Conservation (phyloP, 805 yeast genomes). For the Nakazawaea anatomiae region DNA sequence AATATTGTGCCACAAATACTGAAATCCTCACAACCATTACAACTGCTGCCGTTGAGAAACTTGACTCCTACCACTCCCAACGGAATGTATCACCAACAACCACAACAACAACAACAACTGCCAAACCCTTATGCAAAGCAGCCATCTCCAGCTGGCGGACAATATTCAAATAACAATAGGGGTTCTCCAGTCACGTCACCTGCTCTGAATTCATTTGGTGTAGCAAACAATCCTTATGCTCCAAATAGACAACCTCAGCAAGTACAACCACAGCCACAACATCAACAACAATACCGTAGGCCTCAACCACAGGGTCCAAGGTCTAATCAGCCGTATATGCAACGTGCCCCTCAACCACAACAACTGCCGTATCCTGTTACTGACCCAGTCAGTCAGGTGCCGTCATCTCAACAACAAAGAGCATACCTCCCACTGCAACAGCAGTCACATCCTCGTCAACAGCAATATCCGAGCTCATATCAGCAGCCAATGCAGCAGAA, state of each 20-base stretch:
- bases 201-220: neutral
- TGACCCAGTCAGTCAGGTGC: neutral
- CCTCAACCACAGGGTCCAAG: neutral
- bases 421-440: slow-evolving; percentile 14
- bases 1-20: slow-evolving; percentile 16
- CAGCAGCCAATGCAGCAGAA: slow-evolving; percentile 15
- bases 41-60: slow-evolving; percentile 6
- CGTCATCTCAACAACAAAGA: slow-evolving; percentile 12
- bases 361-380: slow-evolving; percentile 2
- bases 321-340: neutral
- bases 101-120: neutral
- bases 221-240: neutral
- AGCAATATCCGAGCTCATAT: slow-evolving; percentile 10
- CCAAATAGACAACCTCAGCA: neutral
- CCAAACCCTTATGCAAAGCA: slow-evolving; percentile 1
- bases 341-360: slow-evolving; percentile 7
- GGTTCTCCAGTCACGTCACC: slow-evolving; percentile 1
- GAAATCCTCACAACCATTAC: slow-evolving; percentile 9
- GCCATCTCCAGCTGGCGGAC: neutral
- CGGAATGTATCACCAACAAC: no score
- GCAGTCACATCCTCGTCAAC: slow-evolving; percentile 7
- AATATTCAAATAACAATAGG: neutral
- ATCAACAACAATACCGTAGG: slow-evolving; percentile 1
- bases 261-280: neutral
- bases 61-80: neutral